phyloP scores from a whole-genome alignment of 2,329 filamentous ascomycete genomes.

The Stemphylium vesicarium region DNA sequence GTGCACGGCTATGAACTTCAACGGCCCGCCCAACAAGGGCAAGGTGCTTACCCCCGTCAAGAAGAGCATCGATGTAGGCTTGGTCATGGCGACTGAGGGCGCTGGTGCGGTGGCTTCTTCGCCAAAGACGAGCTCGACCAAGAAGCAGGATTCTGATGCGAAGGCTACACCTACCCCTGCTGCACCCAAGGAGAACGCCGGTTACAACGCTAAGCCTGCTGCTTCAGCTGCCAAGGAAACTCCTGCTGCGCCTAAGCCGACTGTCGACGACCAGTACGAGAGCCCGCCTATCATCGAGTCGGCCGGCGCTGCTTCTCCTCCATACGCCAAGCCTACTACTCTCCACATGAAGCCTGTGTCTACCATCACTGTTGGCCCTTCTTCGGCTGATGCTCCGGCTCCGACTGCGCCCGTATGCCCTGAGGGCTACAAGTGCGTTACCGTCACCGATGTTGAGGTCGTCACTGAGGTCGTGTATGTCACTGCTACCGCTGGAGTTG shows the following conservation, averaged over 20 bases:
- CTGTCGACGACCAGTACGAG: slow-evolving; percentile 17
- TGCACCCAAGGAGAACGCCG: slow-evolving; percentile 1
- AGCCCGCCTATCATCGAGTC: slow-evolving; percentile 8
- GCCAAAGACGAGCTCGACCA: slow-evolving; percentile 20
- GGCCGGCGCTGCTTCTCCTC: slow-evolving; percentile 2
- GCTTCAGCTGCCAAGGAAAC: neutral
- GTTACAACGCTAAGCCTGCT: too few species aligned
- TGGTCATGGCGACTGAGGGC: slow-evolving; percentile 27
- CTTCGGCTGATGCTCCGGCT: slow-evolving; percentile 24
- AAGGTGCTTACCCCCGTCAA: slow-evolving; percentile 46
- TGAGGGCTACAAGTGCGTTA: slow-evolving; percentile 32
- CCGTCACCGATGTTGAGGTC: slow-evolving; percentile 27
- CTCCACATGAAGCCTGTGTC: slow-evolving; percentile 5
- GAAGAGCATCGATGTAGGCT: slow-evolving; percentile 40
- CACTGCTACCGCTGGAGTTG: slow-evolving; percentile 23
- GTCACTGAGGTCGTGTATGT: slow-evolving; percentile 38
- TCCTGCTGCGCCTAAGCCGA: slow-evolving; percentile 14
- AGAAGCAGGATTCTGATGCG: slow-evolving; percentile 11
- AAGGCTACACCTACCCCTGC: slow-evolving; percentile 7
- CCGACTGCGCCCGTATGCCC: slow-evolving; percentile 30
- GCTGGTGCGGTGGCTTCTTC: slow-evolving; percentile 23
- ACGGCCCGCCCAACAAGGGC: slow-evolving; percentile 53
- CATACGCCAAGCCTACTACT: slow-evolving; percentile 1
- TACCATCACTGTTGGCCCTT: slow-evolving; percentile 24
- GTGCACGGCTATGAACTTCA: slow-evolving; percentile 52